Evolutionary conservation across 164 flowering plant genomes (phyloP).

Genomic region (Macadamia tetraphylla): DNA sequence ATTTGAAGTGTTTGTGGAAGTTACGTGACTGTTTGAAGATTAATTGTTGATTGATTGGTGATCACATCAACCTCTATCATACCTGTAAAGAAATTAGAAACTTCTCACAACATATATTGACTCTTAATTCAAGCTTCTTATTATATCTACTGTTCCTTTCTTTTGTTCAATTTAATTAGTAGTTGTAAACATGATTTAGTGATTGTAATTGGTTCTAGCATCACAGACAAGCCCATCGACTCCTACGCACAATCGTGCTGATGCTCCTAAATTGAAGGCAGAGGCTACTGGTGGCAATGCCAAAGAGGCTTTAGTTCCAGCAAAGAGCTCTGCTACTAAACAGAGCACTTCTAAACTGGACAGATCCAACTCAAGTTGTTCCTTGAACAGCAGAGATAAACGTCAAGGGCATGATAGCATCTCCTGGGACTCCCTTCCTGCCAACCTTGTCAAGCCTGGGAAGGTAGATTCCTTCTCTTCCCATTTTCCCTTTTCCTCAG

Average conservation of each 20-base stretch:
- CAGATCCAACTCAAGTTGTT: slow-evolving; percentile 24
- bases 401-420: slow-evolving; percentile 30
- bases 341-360: slow-evolving; percentile 35
- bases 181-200: neutral
- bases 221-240: slow-evolving; percentile 39
- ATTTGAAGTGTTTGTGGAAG: no score
- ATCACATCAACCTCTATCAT: no score
- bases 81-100: neutral
- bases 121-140: no score
- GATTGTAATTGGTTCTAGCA: slow-evolving; percentile 11
- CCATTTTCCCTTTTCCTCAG: neutral
- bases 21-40: no score
- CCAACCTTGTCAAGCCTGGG: slow-evolving; percentile 55
- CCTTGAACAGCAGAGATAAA: slow-evolving; percentile 24
- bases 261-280: slow-evolving; percentile 24
- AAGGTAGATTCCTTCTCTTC: slow-evolving; percentile 38
- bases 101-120: no score
- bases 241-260: slow-evolving; percentile 25
- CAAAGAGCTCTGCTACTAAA: slow-evolving; percentile 22
- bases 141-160: no score
- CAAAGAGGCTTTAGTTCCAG: slow-evolving; percentile 22
- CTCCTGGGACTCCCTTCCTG: slow-evolving; percentile 62
- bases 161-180: neutral
- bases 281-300: slow-evolving; percentile 20
- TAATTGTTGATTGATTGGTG: no score